phyloP scores from a whole-genome alignment of 345 rosid species.

The Fremontodendron californicum region DNA sequence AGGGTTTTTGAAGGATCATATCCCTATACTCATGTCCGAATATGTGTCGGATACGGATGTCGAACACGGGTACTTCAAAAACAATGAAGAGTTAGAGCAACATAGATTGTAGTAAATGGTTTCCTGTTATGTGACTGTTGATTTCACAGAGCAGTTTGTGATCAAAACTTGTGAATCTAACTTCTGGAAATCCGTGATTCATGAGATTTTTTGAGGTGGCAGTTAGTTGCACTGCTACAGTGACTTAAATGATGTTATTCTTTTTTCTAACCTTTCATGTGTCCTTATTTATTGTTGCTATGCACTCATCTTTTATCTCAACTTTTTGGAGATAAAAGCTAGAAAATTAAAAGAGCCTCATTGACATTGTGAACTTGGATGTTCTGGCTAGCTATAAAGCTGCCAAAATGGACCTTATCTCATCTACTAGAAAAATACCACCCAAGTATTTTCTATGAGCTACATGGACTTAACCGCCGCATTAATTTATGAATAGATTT shows the following conservation, averaged over 20 bases:
- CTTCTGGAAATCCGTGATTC: constrained; percentile 42
- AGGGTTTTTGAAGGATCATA: too few species aligned
- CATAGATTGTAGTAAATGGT: too few species aligned
- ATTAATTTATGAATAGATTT: constrained; percentile 1
- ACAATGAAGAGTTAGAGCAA: too few species aligned
- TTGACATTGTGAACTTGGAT: constrained; percentile 10
- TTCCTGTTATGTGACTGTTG: constrained; percentile 8
- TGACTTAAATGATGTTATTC: constrained; percentile 20
- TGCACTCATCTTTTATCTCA: constrained; percentile 14
- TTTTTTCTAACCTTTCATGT: constrained; percentile 35
- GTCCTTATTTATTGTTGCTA: constrained; percentile 22
- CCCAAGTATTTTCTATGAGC: constrained; percentile 6
- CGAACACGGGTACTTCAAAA: too few species aligned
- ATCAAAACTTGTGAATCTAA: constrained; percentile 22
- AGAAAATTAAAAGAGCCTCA: constrained; percentile 15
- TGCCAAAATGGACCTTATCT: constrained; percentile 23
- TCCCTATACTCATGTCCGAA: too few species aligned
- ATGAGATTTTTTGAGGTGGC: constrained; percentile 42
- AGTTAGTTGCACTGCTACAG: constrained; percentile 38
- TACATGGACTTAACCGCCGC: neutral
- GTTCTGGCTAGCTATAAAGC: constrained; percentile 16
- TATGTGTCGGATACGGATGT: too few species aligned
- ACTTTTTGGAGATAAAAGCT: constrained; percentile 20
- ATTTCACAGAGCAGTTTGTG: constrained; percentile 10
- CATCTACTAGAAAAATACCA: constrained; percentile 6